Evolutionary conservation across 345 rosid genomes (phyloP), one percentile per base, ranked within the genome.

Genomic region (Salix koriyanagi): DNA sequence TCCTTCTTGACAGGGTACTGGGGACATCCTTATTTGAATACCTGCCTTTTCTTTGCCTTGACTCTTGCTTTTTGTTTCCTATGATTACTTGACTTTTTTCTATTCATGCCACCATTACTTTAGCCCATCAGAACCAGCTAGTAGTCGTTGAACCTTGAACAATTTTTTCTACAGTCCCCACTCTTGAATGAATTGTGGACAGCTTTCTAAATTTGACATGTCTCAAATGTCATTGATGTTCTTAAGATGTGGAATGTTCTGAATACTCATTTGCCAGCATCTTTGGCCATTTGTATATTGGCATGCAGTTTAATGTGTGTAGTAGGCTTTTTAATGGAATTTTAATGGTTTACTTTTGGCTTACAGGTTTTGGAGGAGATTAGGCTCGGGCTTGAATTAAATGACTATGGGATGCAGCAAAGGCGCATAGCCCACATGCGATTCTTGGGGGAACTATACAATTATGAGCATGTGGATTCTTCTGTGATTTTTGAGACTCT

Each of bases 361-460:
- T 76, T 84, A 75, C 87, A 96, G 98, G 96, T 94, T 81, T 79
- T 96, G 92, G 99, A 96, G 87, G 99, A 96, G 88, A 94, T 96
- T 75, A 88, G 97, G 83, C 83, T 91, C 83, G 99, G 98, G 66
- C 86, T 96, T 69, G 99, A 94, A 76, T 80, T 94, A 81, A 96
- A 96, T 87, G 98, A 94, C 79, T 90, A 88, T 84, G 97, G 97
- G 80, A 90, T 94, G 92, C 99, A 94, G 86, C 99, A 96, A 86
- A 94, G 87, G 80, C 97, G 97, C 76, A 86, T 96, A 82, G 98
- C 98, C 14, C 99, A 91, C 83, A 90, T 94, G 97, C 89, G 96
- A 77, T 91, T 92, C 85, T 85, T 96, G 79, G 99, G 99, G 82
- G 98, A 94, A 88, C 90, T 94, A 76, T 96, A 96, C 89, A 96